These are phyloP conservation scores for Microbotryomycetes sp. DNA, from an alignment of 1,284 basidiomycete species.

Conservation along the genomic window DNA sequence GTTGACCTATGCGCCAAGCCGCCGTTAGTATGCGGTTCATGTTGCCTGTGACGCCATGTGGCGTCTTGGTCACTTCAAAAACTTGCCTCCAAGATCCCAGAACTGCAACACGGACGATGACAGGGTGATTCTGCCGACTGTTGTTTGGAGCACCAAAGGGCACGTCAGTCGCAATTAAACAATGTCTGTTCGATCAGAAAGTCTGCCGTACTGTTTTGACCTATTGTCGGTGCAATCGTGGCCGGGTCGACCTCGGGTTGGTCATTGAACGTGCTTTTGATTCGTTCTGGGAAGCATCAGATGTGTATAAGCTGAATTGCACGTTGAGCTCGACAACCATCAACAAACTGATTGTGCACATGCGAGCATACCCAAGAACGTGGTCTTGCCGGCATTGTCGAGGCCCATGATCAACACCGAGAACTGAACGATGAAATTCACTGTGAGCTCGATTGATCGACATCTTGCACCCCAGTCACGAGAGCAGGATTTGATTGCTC, in stretches of 20 bases:
- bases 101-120: conserved; percentile 88
- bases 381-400: conserved; percentile 73
- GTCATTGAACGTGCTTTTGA: conserved; percentile 83
- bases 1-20: conserved; percentile 50
- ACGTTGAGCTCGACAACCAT: not conserved
- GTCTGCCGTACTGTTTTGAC: conserved; percentile 72
- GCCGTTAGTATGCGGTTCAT: not conserved
- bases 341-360: not conserved
- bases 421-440: no score
- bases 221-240: conserved; percentile 88
- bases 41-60: not conserved
- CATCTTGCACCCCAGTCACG: no score
- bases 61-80: not conserved
- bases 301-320: not conserved
- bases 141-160: not conserved
- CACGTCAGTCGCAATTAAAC: not conserved
- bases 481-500: not conserved
- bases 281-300: conserved; percentile 57
- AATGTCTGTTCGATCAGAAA: not conserved
- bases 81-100: conserved; percentile 72
- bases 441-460: no score
- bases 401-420: conserved; percentile 82
- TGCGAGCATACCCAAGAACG: conserved; percentile 17
- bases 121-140: conserved; percentile 83
- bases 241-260: conserved; percentile 73